phyloP scores from a whole-genome alignment of 2,329 filamentous ascomycete genomes.

The Sclerotinia glacialis region DNA sequence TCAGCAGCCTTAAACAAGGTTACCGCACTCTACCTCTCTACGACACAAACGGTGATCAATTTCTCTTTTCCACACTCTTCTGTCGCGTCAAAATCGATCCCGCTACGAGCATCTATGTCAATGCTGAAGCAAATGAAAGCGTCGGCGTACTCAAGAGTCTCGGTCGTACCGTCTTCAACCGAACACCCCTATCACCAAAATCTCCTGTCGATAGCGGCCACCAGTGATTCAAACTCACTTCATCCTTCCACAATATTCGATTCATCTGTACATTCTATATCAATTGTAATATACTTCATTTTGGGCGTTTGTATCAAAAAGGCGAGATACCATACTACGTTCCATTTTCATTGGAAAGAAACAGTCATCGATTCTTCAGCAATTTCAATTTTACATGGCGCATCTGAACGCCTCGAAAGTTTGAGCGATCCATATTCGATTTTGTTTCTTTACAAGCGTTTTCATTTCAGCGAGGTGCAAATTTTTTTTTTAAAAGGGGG shows the following conservation, averaged over 20 bases:
- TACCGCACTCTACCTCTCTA: constrained; percentile 89
- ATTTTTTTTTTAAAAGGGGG: constrained; percentile 10
- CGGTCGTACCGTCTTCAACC: constrained; percentile 57
- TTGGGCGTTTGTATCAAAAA: constrained; percentile 14
- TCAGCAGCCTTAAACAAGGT: constrained; percentile 83
- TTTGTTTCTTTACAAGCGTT: constrained; percentile 4
- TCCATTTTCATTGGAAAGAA: constrained; percentile 15
- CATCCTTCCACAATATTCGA: constrained; percentile 22
- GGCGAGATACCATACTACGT: constrained; percentile 10
- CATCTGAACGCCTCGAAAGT: constrained; percentile 11
- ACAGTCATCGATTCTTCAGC: constrained; percentile 17
- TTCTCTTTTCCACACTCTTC: constrained; percentile 91
- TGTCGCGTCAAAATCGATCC: constrained; percentile 73
- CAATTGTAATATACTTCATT: constrained; percentile 20
- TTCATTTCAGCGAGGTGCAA: constrained; percentile 2
- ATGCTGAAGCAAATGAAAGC: constrained; percentile 46
- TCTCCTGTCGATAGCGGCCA: constrained; percentile 28
- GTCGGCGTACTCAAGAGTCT: constrained; percentile 56
- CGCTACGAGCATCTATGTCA: constrained; percentile 56
- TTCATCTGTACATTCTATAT: constrained; percentile 28
- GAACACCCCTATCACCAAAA: constrained; percentile 40
- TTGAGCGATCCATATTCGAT: constrained; percentile 4
- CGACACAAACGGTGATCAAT: constrained; percentile 86
- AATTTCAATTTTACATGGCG: constrained; percentile 27
- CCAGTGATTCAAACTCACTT: constrained; percentile 4